These are phyloP conservation scores for Cladobotryum mycophilum DNA, from an alignment of 2,329 filamentous ascomycete species.

Conservation along the genomic window DNA sequence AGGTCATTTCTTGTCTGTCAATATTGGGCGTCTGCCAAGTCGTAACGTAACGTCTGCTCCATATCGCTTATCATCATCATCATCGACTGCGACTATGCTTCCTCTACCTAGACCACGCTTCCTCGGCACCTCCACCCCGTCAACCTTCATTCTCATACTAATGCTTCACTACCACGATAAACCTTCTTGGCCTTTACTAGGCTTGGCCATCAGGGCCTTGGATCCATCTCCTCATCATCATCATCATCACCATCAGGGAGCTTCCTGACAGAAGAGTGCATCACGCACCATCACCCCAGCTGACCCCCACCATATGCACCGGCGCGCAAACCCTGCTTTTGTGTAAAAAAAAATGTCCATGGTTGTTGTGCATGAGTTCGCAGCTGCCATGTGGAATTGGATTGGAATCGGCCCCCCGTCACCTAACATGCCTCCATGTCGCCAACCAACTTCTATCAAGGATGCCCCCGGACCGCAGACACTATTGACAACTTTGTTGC, in stretches of 20 bases:
- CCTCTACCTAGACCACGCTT: neutral
- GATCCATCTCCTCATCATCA: neutral
- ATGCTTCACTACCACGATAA: neutral
- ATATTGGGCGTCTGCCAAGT: neutral
- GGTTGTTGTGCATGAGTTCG: neutral
- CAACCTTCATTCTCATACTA: too few species aligned
- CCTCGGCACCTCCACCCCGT: neutral
- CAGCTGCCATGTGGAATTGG: neutral
- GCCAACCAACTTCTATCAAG: neutral
- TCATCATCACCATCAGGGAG: neutral
- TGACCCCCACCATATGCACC: neutral
- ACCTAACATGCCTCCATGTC: neutral
- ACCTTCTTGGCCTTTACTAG: neutral
- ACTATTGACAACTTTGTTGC: neutral
- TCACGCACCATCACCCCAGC: neutral
- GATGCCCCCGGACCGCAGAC: neutral
- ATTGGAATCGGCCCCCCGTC: neutral
- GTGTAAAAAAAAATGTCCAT: neutral
- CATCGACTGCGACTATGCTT: too few species aligned
- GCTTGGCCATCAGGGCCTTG: neutral
- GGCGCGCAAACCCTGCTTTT: neutral
- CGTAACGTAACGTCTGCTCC: neutral
- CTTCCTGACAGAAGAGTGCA: neutral
- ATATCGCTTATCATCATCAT: neutral
- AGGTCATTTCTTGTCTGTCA: neutral